Conservation (phyloP, 2,329 filamentous ascomycete genomes). For the Aspergillus bombycis region DNA sequence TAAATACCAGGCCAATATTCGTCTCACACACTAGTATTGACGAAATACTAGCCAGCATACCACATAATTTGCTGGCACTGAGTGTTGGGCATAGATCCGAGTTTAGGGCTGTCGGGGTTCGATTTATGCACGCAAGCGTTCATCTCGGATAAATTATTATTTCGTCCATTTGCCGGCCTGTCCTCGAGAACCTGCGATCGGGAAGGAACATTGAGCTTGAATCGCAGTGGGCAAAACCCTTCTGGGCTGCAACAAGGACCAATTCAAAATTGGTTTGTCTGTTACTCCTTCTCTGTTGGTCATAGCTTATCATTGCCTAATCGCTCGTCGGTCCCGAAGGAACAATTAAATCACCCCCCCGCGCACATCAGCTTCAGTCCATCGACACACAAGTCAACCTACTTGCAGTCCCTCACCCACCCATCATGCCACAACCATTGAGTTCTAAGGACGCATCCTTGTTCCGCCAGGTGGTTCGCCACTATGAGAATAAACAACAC, state of each 20-base stretch:
- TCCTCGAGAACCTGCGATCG: background rate
- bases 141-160: slow-evolving; percentile 19
- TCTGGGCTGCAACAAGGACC: background rate
- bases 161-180: slow-evolving; percentile 9
- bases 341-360: slow-evolving; percentile 28
- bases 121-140: slow-evolving; percentile 11
- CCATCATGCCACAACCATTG: slow-evolving; percentile 52
- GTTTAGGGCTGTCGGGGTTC: slow-evolving; percentile 2
- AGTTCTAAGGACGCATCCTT: slow-evolving; percentile 86
- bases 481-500: slow-evolving; percentile 98
- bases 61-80: background rate
- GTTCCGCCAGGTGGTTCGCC: slow-evolving; percentile 91
- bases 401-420: slow-evolving; percentile 20
- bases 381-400: slow-evolving; percentile 35
- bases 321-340: slow-evolving; percentile 12
- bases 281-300: background rate
- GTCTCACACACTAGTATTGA: background rate
- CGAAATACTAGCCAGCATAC: background rate
- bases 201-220: background rate
- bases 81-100: background rate
- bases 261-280: no score
- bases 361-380: slow-evolving; percentile 37
- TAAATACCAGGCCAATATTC: background rate
- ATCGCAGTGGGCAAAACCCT: background rate
- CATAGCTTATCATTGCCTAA: slow-evolving; percentile 26